Evolutionary conservation across 78 protist genomes (phyloP), one percentile per base, ranked within the genome.

Genomic region (Pigoraptor vietnamica): DNA sequence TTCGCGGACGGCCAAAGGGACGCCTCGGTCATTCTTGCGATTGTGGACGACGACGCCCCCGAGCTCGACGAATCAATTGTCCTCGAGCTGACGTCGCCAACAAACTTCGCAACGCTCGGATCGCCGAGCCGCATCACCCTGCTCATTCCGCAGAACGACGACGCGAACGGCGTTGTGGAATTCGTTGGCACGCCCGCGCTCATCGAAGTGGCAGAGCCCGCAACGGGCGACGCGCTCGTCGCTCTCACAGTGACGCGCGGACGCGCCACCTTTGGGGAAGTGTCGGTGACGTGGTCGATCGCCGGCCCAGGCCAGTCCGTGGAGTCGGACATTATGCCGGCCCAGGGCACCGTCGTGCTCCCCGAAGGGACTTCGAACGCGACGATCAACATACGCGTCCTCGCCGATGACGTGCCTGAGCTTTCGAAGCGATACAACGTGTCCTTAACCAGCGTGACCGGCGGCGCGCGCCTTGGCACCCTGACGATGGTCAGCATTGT

Each of bases 351-450:
- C n/a, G 84, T 81, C n/a, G n/a, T 29, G 10, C n/a, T 81, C 1
- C 36, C n/a, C 14, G 23, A 19, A 1, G 84, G 84, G 84, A 2
- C 1, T 21, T 29, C 24, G n/a, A 29, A 81, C n/a, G 84, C n/a
- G 1, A 81, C 84, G 23, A 21, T 81, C 84, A 2, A 1, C 36
- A 19, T 81, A 2, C 1, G n/a, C 84, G n/a, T 81, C n/a, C 84
- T 81, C 84, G 84, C 84, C 84, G 84, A 81, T 81, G 84, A 81
- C 84, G 84, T 81, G 9, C 84, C 84, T 29, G 84, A 81, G 84
- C 84, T 81, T 19, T 2, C 9, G 84, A 2, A 29, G n/a, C 36
- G 36, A 2, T 81, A 21, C n/a, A 14, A 1, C 36, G 14, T 81
- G n/a, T 2, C n/a, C n/a, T 14, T 81, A 21, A 2, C n/a, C 84